phyloP scores from a whole-genome alignment of 148 eudicot genomes.

The Rhododendron kiyosumense region DNA sequence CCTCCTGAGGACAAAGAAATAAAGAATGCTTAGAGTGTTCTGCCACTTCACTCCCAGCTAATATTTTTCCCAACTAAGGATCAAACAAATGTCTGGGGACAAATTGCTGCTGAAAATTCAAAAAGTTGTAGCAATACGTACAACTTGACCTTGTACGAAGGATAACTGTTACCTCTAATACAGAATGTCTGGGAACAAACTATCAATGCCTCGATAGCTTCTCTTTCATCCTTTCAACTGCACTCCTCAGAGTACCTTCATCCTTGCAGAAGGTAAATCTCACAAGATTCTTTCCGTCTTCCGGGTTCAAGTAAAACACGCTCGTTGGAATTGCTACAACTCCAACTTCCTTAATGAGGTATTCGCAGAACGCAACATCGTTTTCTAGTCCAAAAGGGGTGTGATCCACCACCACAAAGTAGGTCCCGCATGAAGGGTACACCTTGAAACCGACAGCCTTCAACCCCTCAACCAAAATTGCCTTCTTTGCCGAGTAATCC shows the following conservation, averaged over 20 bases:
- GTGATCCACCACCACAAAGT: slow-evolving; percentile 92
- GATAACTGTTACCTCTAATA: not conserved
- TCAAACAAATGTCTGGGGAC: not conserved
- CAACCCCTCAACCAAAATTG: slow-evolving; percentile 76
- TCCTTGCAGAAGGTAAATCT: slow-evolving; percentile 97
- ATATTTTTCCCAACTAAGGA: too few relatives aligned
- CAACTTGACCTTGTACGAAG: not conserved
- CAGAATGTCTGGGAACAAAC: not conserved
- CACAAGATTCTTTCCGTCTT: slow-evolving; percentile 90
- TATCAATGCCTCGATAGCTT: slow-evolving; percentile 30
- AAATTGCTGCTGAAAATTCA: not conserved
- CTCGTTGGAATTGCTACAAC: slow-evolving; percentile 97
- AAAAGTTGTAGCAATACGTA: not conserved
- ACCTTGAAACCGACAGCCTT: slow-evolving; percentile 77
- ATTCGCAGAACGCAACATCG: slow-evolving; percentile 84
- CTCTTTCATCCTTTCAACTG: slow-evolving; percentile 78
- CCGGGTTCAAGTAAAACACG: slow-evolving; percentile 81
- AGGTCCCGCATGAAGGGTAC: slow-evolving; percentile 91
- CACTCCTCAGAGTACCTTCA: slow-evolving; percentile 72
- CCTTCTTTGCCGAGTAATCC: slow-evolving; percentile 74
- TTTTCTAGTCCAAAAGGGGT: slow-evolving; percentile 81
- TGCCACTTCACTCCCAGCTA: not conserved
- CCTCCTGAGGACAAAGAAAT: not conserved
- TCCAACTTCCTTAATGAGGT: slow-evolving; percentile 89
- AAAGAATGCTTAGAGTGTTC: not conserved